Evolutionary conservation across 208 protist genomes (phyloP), one percentile per base, ranked within the genome.

Genomic region (Entamoeba invadens): DNA sequence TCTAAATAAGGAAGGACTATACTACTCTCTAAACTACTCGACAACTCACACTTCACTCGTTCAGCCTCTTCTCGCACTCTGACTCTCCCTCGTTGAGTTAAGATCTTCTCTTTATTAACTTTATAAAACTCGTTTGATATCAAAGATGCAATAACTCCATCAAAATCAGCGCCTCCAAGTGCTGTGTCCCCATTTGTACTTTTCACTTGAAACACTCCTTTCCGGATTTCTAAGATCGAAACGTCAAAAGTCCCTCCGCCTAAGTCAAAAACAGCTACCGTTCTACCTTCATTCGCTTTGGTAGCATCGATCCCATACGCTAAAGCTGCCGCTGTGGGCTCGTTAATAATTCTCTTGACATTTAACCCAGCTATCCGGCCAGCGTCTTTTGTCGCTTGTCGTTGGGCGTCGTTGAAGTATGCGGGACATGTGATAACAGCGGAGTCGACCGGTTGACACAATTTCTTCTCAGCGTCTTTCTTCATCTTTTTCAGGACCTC

Each of bases 401-500:
- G 96, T 97, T 99, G 99, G 5, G 98, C 97, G 96, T 99, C 98
- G 96, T 99, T 99, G 96, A 99, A 99, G 95, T 99, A 99, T 46
- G 98, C 98, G 42, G 98, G 98, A n/a, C 99, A 98, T 2, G 98
- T 99, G 45, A 99, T 96, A 31, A 99, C 98, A 38, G 98, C 98
- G 45, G 98, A 96, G 44, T 93, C 97, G 45, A 99, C 96, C 5
- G 94, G 93, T 57, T 97, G 92, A 45, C 98, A 98, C 42, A 99
- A 96, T 96, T 98, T 99, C 1, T 95, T 95, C 96, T 99, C 98
- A 25, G 99, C 98, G 77, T 96, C 98, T 92, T 98, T 95, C 96
- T 99, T 99, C 96, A 99, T 97, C 95, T 99, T 99, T 44, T 47
- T 93, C 3, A 99, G 96, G 77, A 99, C 93, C 97, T 98, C 97